Evolutionary conservation across 176 grass and related monocot genomes (phyloP).

Genomic region (Juncus inflexus): DNA sequence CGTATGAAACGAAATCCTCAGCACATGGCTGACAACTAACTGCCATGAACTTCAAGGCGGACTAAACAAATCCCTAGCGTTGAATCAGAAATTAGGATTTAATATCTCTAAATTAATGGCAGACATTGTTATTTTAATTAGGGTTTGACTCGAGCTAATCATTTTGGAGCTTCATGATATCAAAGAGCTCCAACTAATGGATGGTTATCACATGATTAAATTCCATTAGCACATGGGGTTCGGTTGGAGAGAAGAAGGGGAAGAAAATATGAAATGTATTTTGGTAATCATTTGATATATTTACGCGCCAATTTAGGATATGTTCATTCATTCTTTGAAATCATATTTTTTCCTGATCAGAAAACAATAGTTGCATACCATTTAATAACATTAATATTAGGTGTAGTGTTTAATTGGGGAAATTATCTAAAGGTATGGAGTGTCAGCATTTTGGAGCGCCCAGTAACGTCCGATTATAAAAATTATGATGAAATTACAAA

Average conservation of each 20-base stretch:
- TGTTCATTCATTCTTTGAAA: background rate
- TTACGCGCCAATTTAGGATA: conserved; percentile 19
- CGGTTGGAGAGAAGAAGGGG: background rate
- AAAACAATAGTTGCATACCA: no score
- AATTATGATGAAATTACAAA: no score
- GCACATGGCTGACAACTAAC: conserved; percentile 29
- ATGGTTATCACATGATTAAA: conserved; percentile 25
- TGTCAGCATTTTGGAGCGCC: no score
- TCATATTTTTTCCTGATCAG: no score
- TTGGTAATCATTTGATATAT: conserved; percentile 14
- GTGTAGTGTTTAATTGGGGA: no score
- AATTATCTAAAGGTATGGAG: no score
- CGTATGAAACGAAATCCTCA: conserved; percentile 20
- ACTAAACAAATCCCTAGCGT: conserved; percentile 2
- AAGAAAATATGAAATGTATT: background rate
- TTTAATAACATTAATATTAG: no score
- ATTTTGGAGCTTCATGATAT: conserved; percentile 10
- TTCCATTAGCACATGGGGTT: conserved; percentile 22
- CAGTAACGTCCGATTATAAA: no score
- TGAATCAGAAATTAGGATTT: conserved; percentile 9
- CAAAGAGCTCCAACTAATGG: conserved; percentile 7
- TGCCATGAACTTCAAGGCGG: conserved; percentile 13
- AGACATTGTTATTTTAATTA: conserved; percentile 8
- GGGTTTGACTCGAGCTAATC: conserved; percentile 24
- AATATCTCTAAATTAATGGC: background rate